phyloP scores from a whole-genome alignment of 116 monocot genomes.

The Trichopus zeylanicus region DNA sequence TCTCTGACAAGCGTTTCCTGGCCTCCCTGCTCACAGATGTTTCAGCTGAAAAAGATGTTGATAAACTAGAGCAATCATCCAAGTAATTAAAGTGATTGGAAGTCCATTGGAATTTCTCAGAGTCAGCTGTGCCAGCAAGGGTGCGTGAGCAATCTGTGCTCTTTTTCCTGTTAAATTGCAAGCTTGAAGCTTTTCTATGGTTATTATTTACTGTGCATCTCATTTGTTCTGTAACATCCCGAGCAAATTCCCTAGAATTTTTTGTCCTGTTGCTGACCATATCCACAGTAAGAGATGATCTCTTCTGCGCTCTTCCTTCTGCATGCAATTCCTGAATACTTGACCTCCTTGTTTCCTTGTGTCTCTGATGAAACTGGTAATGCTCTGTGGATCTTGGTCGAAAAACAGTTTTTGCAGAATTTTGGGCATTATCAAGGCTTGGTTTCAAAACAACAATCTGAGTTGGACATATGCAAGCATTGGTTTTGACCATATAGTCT shows the following conservation, averaged over 20 bases:
- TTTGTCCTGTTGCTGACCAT: conserved; percentile 12
- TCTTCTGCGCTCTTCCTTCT: conserved; percentile 22
- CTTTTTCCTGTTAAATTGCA: no score
- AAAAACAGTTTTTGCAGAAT: conserved; percentile 7
- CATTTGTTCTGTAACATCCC: conserved; percentile 45
- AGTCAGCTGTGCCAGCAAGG: neutral
- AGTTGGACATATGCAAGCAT: conserved; percentile 10
- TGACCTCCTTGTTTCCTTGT: conserved; percentile 9
- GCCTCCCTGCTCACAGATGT: conserved; percentile 64
- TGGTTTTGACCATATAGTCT: conserved; percentile 11
- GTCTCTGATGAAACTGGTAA: conserved; percentile 11
- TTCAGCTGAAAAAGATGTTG: conserved; percentile 30
- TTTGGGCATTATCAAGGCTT: conserved; percentile 24
- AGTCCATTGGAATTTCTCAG: conserved; percentile 5
- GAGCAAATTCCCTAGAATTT: conserved; percentile 51
- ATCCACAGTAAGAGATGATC: conserved; percentile 15
- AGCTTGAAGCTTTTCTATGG: conserved; percentile 4
- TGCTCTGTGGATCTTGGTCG: conserved; percentile 6
- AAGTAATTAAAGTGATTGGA: conserved; percentile 11
- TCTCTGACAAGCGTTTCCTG: conserved; percentile 58
- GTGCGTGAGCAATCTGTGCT: no score
- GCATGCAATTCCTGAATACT: conserved; percentile 9
- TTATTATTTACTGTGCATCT: conserved; percentile 9
- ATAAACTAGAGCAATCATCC: conserved; percentile 10
- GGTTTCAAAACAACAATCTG: conserved; percentile 71